Evolutionary conservation across 179 eudicot species (phyloP).

Genomic region (Beta corolliflora): DNA sequence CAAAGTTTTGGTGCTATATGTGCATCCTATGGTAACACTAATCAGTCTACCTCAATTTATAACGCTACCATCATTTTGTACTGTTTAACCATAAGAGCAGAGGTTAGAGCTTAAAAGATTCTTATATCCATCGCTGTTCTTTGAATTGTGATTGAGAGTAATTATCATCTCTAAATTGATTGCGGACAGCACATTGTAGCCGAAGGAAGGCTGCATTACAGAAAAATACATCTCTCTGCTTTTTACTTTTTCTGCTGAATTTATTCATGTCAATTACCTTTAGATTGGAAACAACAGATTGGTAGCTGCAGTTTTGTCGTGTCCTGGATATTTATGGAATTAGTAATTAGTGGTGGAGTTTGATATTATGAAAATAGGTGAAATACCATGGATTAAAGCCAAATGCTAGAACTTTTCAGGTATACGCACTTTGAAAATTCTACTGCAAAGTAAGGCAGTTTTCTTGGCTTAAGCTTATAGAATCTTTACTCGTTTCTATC

Average conservation of each 20-base stretch:
- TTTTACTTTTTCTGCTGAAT: not conserved
- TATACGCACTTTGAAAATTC: no score
- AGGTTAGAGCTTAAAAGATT: not conserved
- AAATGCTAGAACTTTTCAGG: no score
- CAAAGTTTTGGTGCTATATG: not conserved
- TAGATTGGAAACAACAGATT: not conserved
- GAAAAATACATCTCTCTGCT: not conserved
- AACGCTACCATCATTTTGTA: not conserved
- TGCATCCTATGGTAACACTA: not conserved
- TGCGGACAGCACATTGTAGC: not conserved
- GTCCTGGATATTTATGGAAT: not conserved
- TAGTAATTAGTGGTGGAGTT: not conserved
- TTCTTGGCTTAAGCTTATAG: no score
- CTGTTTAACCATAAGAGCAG: not conserved
- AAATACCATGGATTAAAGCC: no score
- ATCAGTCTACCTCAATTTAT: not conserved
- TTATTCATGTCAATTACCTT: not conserved
- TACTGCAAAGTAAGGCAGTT: no score
- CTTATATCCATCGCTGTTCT: not conserved
- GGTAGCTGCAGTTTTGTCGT: not conserved
- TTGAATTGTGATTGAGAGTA: not conserved
- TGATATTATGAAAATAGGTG: not conserved
- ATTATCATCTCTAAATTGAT: not conserved
- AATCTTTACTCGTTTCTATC: no score
- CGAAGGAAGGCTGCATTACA: not conserved